phyloP scores from a whole-genome alignment of 768 basidiomycete genomes.

The Russula dissimulans region DNA sequence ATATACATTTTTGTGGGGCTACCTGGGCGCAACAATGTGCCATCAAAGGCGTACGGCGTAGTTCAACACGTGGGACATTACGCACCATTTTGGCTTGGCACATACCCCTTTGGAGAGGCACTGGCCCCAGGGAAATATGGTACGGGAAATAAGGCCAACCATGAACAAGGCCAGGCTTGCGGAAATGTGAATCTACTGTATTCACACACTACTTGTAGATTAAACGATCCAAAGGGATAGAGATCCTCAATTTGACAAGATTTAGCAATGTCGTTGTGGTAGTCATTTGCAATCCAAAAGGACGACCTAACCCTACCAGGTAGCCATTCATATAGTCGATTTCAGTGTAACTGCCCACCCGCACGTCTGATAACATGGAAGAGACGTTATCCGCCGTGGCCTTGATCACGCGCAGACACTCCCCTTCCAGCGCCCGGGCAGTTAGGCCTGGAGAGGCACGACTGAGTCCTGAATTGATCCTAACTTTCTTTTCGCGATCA shows the following conservation, averaged over 20 bases:
- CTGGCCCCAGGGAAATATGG: too few relatives aligned
- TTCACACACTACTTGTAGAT: constrained; percentile 10
- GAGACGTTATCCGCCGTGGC: constrained; percentile 62
- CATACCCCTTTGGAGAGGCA: too few relatives aligned
- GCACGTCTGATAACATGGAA: constrained; percentile 72
- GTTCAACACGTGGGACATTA: too few relatives aligned
- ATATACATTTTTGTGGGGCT: too few relatives aligned
- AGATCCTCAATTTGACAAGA: constrained; percentile 49
- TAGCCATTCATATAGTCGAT: constrained; percentile 81
- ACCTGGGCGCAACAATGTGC: too few relatives aligned
- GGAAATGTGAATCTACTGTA: too few relatives aligned
- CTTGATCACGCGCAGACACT: constrained; percentile 49
- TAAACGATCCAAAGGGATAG: constrained; percentile 45
- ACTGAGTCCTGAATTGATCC: constrained; percentile 23
- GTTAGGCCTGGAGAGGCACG: constrained; percentile 42
- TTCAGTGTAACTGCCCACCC: constrained; percentile 56
- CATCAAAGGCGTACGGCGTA: too few relatives aligned
- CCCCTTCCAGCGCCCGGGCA: constrained; percentile 37
- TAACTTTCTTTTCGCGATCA: constrained; percentile 17
- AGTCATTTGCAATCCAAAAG: constrained; percentile 49
- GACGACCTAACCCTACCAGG: constrained; percentile 50
- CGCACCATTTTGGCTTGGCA: too few relatives aligned
- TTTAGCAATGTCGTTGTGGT: constrained; percentile 45
- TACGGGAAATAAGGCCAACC: too few relatives aligned
- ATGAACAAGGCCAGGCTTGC: too few relatives aligned